Conservation (phyloP, 306 rosid species). For the Quercus gilva region DNA sequence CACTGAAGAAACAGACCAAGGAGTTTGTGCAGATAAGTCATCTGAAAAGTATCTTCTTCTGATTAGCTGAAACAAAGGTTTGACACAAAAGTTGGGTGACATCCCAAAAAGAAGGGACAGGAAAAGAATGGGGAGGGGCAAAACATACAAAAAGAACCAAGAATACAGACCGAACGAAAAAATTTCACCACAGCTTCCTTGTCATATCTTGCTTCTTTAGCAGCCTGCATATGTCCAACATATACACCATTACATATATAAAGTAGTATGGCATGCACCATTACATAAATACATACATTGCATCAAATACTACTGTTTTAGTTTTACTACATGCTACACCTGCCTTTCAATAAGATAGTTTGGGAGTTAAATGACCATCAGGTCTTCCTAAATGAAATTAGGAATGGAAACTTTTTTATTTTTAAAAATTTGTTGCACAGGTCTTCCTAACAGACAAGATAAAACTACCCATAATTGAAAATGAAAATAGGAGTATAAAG, state of each 20-base stretch:
- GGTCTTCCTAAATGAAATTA: too few species aligned
- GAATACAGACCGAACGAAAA: slow-evolving; percentile 71
- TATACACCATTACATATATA: slow-evolving; percentile 9
- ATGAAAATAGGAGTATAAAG: too few species aligned
- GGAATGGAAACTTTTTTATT: too few species aligned
- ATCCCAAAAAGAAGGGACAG: background rate
- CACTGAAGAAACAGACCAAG: slow-evolving; percentile 72
- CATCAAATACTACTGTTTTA: background rate
- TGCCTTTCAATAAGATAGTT: background rate
- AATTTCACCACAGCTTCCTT: slow-evolving; percentile 90
- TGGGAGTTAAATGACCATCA: background rate
- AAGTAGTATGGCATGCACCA: too few species aligned
- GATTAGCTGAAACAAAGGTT: slow-evolving; percentile 63
- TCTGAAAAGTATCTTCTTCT: slow-evolving; percentile 92
- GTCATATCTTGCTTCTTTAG: slow-evolving; percentile 92
- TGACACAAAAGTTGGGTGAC: slow-evolving; percentile 30
- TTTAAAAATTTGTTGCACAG: too few species aligned
- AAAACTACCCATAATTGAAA: too few species aligned
- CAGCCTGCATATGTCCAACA: slow-evolving; percentile 63
- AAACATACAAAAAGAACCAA: slow-evolving; percentile 7
- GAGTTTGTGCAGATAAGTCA: slow-evolving; percentile 52
- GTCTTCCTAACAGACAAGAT: too few species aligned
- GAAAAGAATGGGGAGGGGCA: background rate
- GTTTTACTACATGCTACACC: background rate
- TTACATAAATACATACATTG: background rate